Evolutionary conservation across 345 rosid genomes (phyloP), one percentile per base, ranked within the genome.

Genomic region (Mallotus nudiflorus): DNA sequence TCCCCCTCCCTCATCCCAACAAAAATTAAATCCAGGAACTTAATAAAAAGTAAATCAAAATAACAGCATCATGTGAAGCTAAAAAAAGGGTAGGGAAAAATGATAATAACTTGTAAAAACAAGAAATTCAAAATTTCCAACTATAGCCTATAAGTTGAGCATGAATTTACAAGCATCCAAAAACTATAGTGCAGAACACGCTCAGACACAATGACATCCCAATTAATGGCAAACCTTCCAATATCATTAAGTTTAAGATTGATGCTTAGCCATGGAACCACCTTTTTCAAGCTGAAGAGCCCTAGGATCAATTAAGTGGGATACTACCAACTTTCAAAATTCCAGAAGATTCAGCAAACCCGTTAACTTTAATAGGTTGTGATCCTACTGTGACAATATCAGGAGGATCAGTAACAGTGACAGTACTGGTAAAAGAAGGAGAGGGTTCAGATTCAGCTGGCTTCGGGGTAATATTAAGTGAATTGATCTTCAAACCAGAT

Each of bases 311-410:
- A n/a, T n/a, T n/a, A n/a, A 85, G 89, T 18, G 88, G 86, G 75
- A 93, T 84, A 6, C 86, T 82, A 50, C 96, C 98, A 28, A 91
- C 81, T 0, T 81, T 88, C 63, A 86, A 62, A 42, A 70, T 44
- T 58, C 81, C 74, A 15, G 88, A 66, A 54, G 90, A 70, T 62
- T 75, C 90, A 2, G 80, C 45, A 71, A 74, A 81, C 16, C 89
- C 87, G 1, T 82, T 85, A 10, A 93, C 91, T 72, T 93, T 88
- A 48, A 94, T 76, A 9, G 91, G 88, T 83, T 87, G 65, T 46
- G 93, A 85, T 66, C 97, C 95, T 9, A 87, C 86, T 3, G 87
- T 91, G 57, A 88, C 82, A 39, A 80, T 75, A 53, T 70, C 84
- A 48, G 18, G 62, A 29, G 66, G n/a, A 24, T 49, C 81, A 62